A percentile compares a stretch with the other conserved stretches of the same genome.
These are phyloP conservation scores for Brachypodium distachyon DNA, from an alignment of 202 grass and related monocot genomes.

Conservation along the genomic window DNA sequence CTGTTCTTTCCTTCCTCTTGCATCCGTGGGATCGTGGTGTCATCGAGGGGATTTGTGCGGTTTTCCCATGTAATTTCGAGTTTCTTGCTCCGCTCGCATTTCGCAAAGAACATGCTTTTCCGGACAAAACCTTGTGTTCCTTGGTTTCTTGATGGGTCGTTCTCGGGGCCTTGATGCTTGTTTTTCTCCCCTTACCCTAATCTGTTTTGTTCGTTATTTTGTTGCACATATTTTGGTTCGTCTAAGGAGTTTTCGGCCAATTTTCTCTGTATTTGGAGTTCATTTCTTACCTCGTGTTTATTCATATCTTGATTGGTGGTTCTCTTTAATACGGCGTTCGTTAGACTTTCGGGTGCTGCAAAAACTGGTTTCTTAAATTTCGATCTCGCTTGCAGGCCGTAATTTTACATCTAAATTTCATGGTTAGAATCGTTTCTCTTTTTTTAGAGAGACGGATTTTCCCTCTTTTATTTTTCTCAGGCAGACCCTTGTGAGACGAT, in stretches of 20 bases:
- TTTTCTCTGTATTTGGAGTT: background rate
- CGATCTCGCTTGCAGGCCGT: background rate
- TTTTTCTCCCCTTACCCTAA: too few species aligned
- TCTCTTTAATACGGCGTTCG: background rate
- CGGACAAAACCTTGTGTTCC: background rate
- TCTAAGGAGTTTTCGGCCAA: background rate
- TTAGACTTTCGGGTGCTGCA: background rate
- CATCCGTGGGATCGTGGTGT: background rate
- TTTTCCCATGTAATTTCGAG: background rate
- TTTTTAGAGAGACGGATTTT: background rate
- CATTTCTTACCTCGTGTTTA: background rate
- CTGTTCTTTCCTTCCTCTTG: background rate
- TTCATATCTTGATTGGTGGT: background rate
- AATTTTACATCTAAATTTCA: background rate
- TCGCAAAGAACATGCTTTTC: background rate
- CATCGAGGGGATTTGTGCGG: background rate
- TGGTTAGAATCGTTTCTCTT: background rate
- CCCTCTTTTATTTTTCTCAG: background rate
- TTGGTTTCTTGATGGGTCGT: background rate
- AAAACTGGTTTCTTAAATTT: background rate
- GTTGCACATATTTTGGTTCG: background rate
- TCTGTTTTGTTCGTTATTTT: background rate
- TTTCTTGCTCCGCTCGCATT: background rate
- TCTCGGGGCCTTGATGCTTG: too few species aligned
- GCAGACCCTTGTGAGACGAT: too few species aligned